Evolutionary conservation across 2,329 filamentous ascomycete species (phyloP).

Genomic region (Emergomyces africanus): DNA sequence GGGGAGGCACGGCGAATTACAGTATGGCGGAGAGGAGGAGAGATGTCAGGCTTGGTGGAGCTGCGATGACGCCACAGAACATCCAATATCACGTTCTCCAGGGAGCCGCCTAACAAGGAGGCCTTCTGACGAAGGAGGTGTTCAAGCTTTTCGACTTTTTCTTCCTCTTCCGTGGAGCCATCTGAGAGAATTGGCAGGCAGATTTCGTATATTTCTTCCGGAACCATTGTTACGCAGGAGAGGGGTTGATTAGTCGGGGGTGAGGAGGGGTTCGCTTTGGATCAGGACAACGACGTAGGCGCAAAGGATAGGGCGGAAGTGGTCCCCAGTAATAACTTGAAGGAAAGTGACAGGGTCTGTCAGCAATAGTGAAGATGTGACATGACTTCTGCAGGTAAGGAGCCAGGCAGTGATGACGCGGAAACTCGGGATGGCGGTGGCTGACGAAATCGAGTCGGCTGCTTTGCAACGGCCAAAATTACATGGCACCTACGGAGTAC

Average conservation of each 20-base stretch:
- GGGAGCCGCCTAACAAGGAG: constrained; percentile 55
- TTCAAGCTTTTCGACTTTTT: constrained; percentile 86
- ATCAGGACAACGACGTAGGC: background rate
- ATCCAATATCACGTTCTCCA: constrained; percentile 86
- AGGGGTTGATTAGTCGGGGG: constrained; percentile 1
- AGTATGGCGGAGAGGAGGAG: constrained; percentile 76
- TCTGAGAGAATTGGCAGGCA: constrained; percentile 83
- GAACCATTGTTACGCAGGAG: constrained; percentile 55
- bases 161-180: constrained; percentile 73
- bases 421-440: background rate
- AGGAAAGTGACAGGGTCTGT: background rate
- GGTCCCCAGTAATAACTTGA: background rate
- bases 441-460: background rate
- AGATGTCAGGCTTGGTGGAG: constrained; percentile 43
- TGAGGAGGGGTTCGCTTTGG: background rate
- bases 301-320: background rate
- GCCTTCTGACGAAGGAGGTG: constrained; percentile 72
- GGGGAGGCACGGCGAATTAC: constrained; percentile 84
- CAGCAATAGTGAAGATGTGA: constrained; percentile 3
- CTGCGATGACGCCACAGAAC: constrained; percentile 57
- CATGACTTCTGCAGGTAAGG: background rate
- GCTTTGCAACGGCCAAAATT: background rate
- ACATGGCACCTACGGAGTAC: background rate
- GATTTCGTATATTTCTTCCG: constrained; percentile 83
- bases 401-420: background rate